Conservation (phyloP, 495 filamentous ascomycete genomes). For the Lepraria neglecta region DNA sequence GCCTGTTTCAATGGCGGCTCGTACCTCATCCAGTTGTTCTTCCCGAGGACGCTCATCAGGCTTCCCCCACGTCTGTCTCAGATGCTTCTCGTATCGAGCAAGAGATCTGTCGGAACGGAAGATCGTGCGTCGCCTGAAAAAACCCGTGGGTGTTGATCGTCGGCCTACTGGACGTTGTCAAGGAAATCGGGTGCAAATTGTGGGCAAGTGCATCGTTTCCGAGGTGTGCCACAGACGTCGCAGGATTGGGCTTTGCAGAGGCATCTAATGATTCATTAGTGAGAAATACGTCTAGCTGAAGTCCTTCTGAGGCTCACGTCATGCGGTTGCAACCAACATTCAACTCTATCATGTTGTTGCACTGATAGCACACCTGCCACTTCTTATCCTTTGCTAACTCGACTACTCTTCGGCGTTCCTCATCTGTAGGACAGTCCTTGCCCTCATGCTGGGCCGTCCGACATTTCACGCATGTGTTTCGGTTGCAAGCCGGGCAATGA, state of each 20-base stretch:
- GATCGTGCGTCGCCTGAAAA: background rate
- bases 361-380: background rate
- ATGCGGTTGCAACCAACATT: constrained; percentile 9
- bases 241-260: background rate
- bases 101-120: background rate
- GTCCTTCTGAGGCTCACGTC: background rate
- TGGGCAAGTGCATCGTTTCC: background rate
- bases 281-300: no score
- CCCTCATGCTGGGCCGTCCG: background rate
- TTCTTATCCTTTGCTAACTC: background rate
- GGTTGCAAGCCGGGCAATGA: background rate
- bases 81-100: background rate
- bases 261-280: background rate
- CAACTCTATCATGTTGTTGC: background rate
- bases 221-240: background rate
- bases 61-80: background rate
- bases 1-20: background rate
- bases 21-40: background rate
- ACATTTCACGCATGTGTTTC: background rate
- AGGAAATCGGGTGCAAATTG: background rate
- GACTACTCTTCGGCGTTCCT: background rate
- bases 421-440: background rate
- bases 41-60: background rate
- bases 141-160: background rate
- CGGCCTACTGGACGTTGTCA: background rate